Evolutionary conservation across 1,139 yeast species (phyloP), one percentile per base, ranked within the genome.

Genomic region (Nakaseomyces uthaithaninus): DNA sequence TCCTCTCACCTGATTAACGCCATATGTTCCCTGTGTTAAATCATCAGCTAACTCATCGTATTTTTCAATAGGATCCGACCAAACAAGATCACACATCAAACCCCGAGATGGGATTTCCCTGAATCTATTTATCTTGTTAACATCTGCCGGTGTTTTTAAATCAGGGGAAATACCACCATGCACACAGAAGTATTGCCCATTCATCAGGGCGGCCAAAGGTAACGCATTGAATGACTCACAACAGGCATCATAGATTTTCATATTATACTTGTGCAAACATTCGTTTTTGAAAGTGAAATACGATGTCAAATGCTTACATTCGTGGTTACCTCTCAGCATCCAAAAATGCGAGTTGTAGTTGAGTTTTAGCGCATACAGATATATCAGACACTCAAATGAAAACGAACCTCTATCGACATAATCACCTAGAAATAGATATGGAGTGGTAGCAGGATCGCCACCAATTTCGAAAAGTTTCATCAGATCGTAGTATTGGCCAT

Each of bases 101-200:
- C 98, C 98, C 47, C 80, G 76, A 3, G 95, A 83, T 7, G 98
- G 98, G 25, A 95, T 95, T 57, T 89, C 95, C 47, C 83, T 71
- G 66, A 89, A 91, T 47, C 98, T 71, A 62, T 89, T 78, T 33
- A 91, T 66, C 38, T 66, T 69, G 27, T 72, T 69, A 37, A 91
- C 65, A 57, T 89, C 96, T 41, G 79, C 80, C 38, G 86, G 68
- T 2, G 80, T 67, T 45, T 70, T 74, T 48, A 89, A 66, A 42
- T 86, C 94, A 3, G 95, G 96, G 11, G 95, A 84, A 17, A 89
- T 69, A n/a, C 97, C 97, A 41, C 97, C 98, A 60, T 89, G 98
- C 39, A 89, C 95, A 64, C 98, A 91, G 60, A 91, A 81, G 53
- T 91, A 89, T 62, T 91, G 97, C 49, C 80, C 80, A 65, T 89